Percentiles rank a stretch among this genome's conserved stretches.
Conservation (phyloP, 2,329 filamentous ascomycete species). For the Venturia asperata region DNA sequence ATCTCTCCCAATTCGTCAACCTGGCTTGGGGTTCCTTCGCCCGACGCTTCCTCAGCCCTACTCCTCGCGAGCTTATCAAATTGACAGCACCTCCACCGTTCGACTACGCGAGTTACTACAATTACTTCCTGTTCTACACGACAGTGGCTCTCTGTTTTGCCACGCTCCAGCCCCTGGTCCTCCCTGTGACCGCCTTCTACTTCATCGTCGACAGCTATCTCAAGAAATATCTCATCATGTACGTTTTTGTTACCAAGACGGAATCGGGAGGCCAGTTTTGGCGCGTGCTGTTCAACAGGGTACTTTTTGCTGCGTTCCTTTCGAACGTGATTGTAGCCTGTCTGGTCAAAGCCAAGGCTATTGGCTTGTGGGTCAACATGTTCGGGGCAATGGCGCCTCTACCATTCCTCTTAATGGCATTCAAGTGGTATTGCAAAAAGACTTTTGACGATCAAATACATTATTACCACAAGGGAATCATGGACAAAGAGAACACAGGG, state of each 20-base stretch:
- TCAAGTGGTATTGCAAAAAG: slow-evolving; percentile 77
- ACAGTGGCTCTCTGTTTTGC: slow-evolving; percentile 83
- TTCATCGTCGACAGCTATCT: slow-evolving; percentile 80
- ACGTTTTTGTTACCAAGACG: slow-evolving; percentile 93
- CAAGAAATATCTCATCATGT: slow-evolving; percentile 71
- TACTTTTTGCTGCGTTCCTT: slow-evolving; percentile 74
- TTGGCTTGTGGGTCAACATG: slow-evolving; percentile 48
- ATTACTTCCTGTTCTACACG: slow-evolving; percentile 92
- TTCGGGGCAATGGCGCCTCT: slow-evolving; percentile 66
- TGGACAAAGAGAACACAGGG: slow-evolving; percentile 47
- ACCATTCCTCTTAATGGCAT: slow-evolving; percentile 67
- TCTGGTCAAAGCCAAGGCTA: slow-evolving; percentile 58
- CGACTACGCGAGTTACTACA: slow-evolving; percentile 95
- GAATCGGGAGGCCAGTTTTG: slow-evolving; percentile 92
- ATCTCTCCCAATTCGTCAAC: slow-evolving; percentile 82
- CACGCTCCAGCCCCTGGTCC: slow-evolving; percentile 75
- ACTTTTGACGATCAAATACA: slow-evolving; percentile 72
- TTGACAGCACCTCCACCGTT: slow-evolving; percentile 87
- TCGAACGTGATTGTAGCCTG: slow-evolving; percentile 73
- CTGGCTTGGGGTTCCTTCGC: slow-evolving; percentile 78
- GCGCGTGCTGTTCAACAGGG: slow-evolving; percentile 86
- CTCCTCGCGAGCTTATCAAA: slow-evolving; percentile 84
- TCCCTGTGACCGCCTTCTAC: slow-evolving; percentile 82
- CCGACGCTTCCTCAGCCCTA: slow-evolving; percentile 77
- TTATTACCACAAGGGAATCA: slow-evolving; percentile 63